Conservation (phyloP, 768 basidiomycete species). For the Cystofilobasidium capitatum region DNA sequence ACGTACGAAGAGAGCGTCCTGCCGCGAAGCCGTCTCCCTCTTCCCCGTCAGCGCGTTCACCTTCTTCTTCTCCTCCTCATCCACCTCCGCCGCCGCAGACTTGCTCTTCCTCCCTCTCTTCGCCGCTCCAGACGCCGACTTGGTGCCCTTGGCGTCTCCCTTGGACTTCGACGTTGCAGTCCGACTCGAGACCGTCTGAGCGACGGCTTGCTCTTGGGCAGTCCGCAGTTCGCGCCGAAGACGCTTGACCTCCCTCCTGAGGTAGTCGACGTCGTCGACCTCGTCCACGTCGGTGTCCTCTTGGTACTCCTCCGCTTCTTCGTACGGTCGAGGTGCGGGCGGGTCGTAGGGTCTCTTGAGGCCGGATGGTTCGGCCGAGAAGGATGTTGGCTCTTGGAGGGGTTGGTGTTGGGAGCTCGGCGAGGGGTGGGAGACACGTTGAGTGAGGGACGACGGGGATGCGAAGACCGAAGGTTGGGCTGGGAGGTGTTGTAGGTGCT, state of each 20-base stretch:
- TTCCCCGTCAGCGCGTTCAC: constrained; percentile 8
- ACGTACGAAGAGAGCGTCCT: constrained; percentile 13
- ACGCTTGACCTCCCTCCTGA: constrained; percentile 7
- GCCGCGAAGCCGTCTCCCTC: neutral
- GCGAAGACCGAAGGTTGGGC: neutral
- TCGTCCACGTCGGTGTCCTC: constrained; percentile 6
- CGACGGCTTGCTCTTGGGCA: no score
- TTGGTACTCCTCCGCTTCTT: neutral
- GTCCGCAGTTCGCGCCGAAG: neutral
- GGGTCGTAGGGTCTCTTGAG: neutral
- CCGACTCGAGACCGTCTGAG: neutral
- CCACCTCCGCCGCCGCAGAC: neutral
- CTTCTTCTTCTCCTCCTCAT: constrained; percentile 6
- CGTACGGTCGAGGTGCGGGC: neutral
- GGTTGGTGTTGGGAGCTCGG: neutral
- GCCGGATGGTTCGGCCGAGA: neutral
- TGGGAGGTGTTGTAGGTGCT: neutral
- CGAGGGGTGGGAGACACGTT: no score
- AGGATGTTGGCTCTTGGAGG: neutral
- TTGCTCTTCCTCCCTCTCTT: neutral
- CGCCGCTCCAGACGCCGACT: neutral
- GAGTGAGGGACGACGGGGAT: neutral
- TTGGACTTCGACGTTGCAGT: neutral
- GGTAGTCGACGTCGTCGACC: neutral
- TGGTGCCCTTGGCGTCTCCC: neutral